A percentile compares a stretch with the other conserved stretches of the same genome.
phyloP scores from a whole-genome alignment of 2,329 filamentous ascomycete genomes.

The Tolypocladium paradoxum region DNA sequence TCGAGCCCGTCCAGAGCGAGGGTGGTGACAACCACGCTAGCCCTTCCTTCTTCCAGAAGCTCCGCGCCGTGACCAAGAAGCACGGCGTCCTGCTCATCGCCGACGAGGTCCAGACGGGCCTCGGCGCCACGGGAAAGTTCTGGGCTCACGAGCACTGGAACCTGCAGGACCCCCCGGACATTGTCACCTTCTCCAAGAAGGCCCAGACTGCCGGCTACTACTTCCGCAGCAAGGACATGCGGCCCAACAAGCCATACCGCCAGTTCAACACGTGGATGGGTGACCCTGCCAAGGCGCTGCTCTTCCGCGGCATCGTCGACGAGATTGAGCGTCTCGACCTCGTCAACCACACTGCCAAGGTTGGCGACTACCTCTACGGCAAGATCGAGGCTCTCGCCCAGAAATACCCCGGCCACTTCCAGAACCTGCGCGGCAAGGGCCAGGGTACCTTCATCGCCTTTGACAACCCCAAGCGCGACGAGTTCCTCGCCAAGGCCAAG shows the following conservation, averaged over 20 bases:
- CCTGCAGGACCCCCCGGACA: constrained; percentile 68
- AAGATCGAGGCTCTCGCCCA: constrained; percentile 56
- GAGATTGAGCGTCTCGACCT: constrained; percentile 69
- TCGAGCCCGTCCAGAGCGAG: constrained; percentile 90
- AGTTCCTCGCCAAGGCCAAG: constrained; percentile 72
- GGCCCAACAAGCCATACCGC: constrained; percentile 86
- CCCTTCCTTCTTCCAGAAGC: constrained; percentile 73
- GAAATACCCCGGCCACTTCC: constrained; percentile 66
- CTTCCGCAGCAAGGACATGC: constrained; percentile 67
- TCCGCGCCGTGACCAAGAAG: constrained; percentile 68
- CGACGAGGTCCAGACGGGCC: constrained; percentile 88
- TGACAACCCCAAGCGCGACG: constrained; percentile 70
- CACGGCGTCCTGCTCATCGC: constrained; percentile 78
- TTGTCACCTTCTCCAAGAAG: constrained; percentile 94
- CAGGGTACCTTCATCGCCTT: constrained; percentile 91
- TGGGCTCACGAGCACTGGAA: constrained; percentile 97
- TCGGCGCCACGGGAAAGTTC: constrained; percentile 88
- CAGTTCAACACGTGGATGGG: constrained; percentile 99
- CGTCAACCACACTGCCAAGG: constrained; percentile 66
- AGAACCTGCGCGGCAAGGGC: constrained; percentile 77
- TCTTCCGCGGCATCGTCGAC: constrained; percentile 77
- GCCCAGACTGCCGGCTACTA: constrained; percentile 91
- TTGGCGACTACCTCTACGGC: constrained; percentile 68
- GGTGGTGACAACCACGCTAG: constrained; percentile 92
- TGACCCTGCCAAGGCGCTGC: constrained; percentile 71